Evolutionary conservation across 306 rosid species (phyloP).

Genomic region (Castanopsis chinensis): DNA sequence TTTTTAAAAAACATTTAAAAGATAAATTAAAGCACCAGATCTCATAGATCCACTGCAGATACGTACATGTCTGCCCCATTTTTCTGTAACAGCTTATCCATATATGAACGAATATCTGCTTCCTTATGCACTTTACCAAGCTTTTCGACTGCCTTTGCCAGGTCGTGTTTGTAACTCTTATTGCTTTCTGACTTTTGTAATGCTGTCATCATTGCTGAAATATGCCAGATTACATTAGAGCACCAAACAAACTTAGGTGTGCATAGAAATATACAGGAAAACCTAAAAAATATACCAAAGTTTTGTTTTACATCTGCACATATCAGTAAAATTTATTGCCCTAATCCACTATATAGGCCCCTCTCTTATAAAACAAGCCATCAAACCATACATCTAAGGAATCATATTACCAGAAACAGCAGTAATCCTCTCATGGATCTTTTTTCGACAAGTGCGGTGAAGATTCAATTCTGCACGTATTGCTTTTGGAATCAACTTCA

Average conservation of each 20-base stretch:
- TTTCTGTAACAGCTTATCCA: conserved; percentile 54
- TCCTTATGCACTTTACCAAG: conserved; percentile 54
- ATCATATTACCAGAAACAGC: conserved; percentile 72
- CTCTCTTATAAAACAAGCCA: not conserved
- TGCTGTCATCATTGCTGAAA: conserved; percentile 57
- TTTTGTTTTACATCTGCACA: not conserved
- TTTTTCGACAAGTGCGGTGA: conserved; percentile 76
- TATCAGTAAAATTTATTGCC: not conserved
- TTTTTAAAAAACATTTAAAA: not conserved
- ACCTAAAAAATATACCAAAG: not conserved
- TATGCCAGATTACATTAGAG: conserved; percentile 3
- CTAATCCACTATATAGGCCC: too few relatives aligned
- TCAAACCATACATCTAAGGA: not conserved
- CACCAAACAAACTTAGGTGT: not conserved
- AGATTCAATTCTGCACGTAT: conserved; percentile 52
- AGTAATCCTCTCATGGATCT: conserved; percentile 75
- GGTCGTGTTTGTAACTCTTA: conserved; percentile 32
- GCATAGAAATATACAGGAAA: not conserved
- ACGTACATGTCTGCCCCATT: conserved; percentile 61
- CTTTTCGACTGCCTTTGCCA: conserved; percentile 58
- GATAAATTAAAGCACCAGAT: conserved; percentile 15
- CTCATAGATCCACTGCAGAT: conserved; percentile 5
- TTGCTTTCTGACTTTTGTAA: conserved; percentile 54
- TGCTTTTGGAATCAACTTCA: conserved; percentile 69
- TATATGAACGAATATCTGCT: conserved; percentile 55